Conservation (phyloP, 2,329 filamentous ascomycete species). For the Fusarium sp. region DNA sequence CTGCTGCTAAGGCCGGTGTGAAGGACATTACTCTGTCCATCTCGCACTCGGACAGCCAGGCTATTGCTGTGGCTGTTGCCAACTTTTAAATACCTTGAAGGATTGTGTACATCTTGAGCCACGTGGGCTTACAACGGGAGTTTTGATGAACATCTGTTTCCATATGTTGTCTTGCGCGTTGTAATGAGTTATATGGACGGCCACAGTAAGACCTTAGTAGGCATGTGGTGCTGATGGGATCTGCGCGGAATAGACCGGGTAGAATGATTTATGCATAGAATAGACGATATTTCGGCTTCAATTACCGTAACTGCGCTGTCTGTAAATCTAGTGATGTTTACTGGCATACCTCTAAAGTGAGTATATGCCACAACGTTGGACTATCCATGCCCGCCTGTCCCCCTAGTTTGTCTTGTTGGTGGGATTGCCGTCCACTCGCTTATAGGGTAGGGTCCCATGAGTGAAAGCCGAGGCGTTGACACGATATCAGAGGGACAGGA, state of each 20-base stretch:
- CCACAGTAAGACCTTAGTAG: conserved; percentile 18
- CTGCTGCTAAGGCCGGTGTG: conserved; percentile 84
- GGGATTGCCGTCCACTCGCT: conserved; percentile 11
- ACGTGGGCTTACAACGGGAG: conserved; percentile 37
- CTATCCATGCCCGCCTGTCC: not conserved
- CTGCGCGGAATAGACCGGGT: conserved; percentile 20
- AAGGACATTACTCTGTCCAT: conserved; percentile 93
- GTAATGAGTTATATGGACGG: conserved; percentile 35
- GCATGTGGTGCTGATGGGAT: conserved; percentile 31
- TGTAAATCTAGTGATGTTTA: not conserved
- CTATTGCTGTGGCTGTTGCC: conserved; percentile 90
- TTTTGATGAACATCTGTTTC: conserved; percentile 43
- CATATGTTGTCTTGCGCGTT: conserved; percentile 35
- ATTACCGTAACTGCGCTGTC: not conserved
- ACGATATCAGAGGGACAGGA: conserved; percentile 9
- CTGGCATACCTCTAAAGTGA: not conserved
- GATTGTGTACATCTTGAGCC: conserved; percentile 29
- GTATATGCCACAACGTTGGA: not conserved
- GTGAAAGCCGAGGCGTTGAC: conserved; percentile 5
- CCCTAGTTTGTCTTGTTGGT: not conserved
- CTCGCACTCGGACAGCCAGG: conserved; percentile 92
- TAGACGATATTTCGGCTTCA: conserved; percentile 33
- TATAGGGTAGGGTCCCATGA: conserved; percentile 14
- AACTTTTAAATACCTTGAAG: conserved; percentile 64
- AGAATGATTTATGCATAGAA: conserved; percentile 37